Evolutionary conservation across 768 basidiomycete genomes (phyloP), one percentile per base, ranked within the genome.

Genomic region (Lactifluus pinguis): DNA sequence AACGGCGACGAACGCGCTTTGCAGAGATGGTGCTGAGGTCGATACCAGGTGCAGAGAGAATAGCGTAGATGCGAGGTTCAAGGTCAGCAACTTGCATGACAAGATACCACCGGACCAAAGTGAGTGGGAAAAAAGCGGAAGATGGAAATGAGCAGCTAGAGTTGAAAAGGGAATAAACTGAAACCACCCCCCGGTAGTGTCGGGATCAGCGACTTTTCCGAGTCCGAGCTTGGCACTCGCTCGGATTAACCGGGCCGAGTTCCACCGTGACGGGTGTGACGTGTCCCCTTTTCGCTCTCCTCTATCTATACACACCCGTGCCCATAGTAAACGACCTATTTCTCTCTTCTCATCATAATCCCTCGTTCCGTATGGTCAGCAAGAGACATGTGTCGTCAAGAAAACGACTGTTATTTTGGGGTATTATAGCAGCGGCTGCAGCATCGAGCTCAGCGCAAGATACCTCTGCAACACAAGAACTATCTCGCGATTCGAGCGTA

Each of bases 21-120:
- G 92, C 93, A 70, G 85, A 89, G 72, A 93, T 89, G 49, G 86
- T 87, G 49, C 77, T 63, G 68, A 93, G 79, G 77, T 93, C 87
- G 50, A 82, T 86, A 50, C 83, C 85, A 3, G 91, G 91, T 19
- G 86, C 85, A 34, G 82, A 78, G 54, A 93, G 82, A 70, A 93
- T 89, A 60, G 77, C 74, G 65, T 77, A 78, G 69, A 93, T 86
- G 61, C 75, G 78, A 13, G 80, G 77, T 71, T 84, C 80, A 65
- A 90, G 78, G 60, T 77, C 72, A 61, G 70, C 67, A 50, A 83
- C 74, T 39, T 53, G 49, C 65, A 64, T 60, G 59, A 41, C 42
- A 36, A 36, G 38, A n/a, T 47, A 56, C 52, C 29, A 29, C 52
- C 29, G 19, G 25, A 21, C 17, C 47, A 14, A 29, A 45, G 42